Conservation (phyloP, 179 eudicot species). For the Silene vulgaris region DNA sequence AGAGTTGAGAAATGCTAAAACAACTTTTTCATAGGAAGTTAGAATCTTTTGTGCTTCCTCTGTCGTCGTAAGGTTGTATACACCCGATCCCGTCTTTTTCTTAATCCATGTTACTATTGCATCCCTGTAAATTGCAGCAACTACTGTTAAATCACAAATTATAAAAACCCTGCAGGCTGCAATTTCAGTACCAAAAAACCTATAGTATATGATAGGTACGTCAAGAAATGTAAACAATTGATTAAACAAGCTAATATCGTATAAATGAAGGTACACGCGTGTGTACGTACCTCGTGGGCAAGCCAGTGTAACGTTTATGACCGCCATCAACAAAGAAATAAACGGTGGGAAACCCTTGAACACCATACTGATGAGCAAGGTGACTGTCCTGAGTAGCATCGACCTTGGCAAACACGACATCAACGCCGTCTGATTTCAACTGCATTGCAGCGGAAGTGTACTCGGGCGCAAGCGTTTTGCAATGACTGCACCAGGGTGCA, state of each 20-base stretch:
- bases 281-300: too few relatives aligned
- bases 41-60: constrained; percentile 58
- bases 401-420: background rate
- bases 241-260: too few relatives aligned
- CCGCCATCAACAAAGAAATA: too few relatives aligned
- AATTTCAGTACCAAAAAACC: too few relatives aligned
- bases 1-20: constrained; percentile 43
- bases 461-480: background rate
- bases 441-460: background rate
- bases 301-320: too few relatives aligned
- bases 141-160: background rate
- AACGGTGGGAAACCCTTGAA: too few relatives aligned
- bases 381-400: background rate
- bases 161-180: too few relatives aligned
- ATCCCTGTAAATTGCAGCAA: constrained; percentile 34
- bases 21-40: constrained; percentile 38
- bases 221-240: too few relatives aligned
- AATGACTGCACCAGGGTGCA: background rate
- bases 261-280: too few relatives aligned
- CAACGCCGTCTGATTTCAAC: background rate
- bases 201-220: too few relatives aligned
- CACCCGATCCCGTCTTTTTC: constrained; percentile 16
- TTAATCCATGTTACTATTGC: constrained; percentile 54
- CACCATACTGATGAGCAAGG: too few relatives aligned
- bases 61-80: constrained; percentile 41